These are phyloP conservation scores for Stemphylium beticola DNA, from an alignment of 2,329 filamentous ascomycete species.

Conservation along the genomic window DNA sequence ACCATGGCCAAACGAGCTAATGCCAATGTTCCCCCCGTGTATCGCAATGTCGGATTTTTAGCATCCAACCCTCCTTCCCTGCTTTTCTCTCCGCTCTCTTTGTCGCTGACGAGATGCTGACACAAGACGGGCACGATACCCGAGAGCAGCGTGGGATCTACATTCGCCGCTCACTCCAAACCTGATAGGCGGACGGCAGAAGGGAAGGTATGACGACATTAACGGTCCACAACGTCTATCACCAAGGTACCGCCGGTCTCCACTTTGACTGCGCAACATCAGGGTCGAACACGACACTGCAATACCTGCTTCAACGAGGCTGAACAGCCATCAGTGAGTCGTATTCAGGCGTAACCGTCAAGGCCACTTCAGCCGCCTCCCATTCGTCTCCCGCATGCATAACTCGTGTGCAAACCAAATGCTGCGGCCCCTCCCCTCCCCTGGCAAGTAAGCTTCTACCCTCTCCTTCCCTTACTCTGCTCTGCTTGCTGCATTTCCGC, in stretches of 20 bases:
- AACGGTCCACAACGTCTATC: constrained; percentile 14
- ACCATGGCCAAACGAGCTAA: background rate
- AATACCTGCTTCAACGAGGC: background rate
- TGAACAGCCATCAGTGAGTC: constrained; percentile 1
- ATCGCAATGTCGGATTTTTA: constrained; percentile 10
- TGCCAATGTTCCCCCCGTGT: background rate
- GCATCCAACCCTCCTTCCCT: background rate
- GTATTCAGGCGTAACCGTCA: no score
- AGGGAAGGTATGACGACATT: constrained; percentile 17
- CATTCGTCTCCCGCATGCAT: constrained; percentile 24
- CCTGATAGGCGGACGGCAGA: constrained; percentile 5
- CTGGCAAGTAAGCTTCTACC: no score
- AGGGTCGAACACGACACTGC: background rate
- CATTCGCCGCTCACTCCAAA: constrained; percentile 4
- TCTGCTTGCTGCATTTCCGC: constrained; percentile 4
- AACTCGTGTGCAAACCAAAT: constrained; percentile 21
- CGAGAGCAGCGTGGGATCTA: constrained; percentile 9
- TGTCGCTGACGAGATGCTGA: constrained; percentile 1
- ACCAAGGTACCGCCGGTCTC: constrained; percentile 1
- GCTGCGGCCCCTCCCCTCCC: no score
- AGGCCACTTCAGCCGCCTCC: no score
- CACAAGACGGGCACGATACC: constrained; percentile 6
- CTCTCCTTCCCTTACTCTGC: no score
- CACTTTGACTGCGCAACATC: background rate
- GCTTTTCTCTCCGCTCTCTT: background rate